Evolutionary conservation across 2,329 filamentous ascomycete genomes (phyloP).

Genomic region (Pseudocercospora musae): DNA sequence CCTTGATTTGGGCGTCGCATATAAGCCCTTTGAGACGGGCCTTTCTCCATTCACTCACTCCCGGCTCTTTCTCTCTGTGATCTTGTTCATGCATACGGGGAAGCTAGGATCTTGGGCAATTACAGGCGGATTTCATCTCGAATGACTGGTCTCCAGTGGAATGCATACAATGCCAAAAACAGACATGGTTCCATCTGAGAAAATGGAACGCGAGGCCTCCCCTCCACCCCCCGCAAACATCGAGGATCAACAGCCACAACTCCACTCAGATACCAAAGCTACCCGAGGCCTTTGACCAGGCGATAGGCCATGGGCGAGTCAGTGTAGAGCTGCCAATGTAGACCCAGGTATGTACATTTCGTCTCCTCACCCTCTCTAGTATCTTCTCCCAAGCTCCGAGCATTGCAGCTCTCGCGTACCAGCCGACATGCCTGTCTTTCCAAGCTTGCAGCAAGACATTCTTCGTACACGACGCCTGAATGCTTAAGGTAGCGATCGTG

Average conservation of each 20-base stretch:
- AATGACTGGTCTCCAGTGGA: not conserved
- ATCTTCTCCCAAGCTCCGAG: not conserved
- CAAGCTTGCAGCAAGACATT: conserved; percentile 26
- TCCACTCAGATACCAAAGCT: not conserved
- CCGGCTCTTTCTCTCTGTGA: not conserved
- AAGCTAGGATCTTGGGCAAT: not conserved
- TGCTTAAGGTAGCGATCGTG: not conserved
- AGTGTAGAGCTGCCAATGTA: not conserved
- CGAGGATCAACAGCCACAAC: not conserved
- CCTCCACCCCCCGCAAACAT: no score
- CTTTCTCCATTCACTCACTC: not conserved
- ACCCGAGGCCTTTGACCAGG: not conserved
- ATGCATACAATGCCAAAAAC: not conserved
- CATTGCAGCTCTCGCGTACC: not conserved
- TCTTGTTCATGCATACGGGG: not conserved
- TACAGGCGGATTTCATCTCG: not conserved
- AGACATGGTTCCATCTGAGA: not conserved
- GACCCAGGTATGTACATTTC: not conserved
- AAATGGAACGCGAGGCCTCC: no score
- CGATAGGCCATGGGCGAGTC: not conserved
- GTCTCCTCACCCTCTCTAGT: not conserved
- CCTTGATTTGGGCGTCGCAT: not conserved
- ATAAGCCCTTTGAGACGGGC: not conserved
- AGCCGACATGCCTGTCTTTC: conserved; percentile 21
- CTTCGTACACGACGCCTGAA: conserved; percentile 14